Evolutionary conservation across 495 filamentous ascomycete genomes (phyloP), one percentile per base, ranked within the genome.

Genomic region (Apodospora peruviana): DNA sequence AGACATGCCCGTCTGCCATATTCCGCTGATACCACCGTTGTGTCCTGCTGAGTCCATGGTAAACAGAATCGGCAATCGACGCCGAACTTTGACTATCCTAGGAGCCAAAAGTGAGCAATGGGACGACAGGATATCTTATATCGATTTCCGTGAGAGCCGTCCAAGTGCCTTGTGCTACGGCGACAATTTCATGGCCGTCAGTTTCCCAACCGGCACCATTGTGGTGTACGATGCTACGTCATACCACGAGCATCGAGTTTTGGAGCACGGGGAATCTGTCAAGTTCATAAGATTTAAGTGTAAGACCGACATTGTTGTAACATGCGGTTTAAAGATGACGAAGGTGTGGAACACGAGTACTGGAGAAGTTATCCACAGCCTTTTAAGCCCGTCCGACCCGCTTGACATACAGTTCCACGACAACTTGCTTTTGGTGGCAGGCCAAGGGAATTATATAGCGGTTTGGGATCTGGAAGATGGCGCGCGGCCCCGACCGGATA

Each of bases 251-350:
- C 50, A 48, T 23, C 47, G 35, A 23, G 25, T 20, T 9, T 38
- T 70, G 1, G 44, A 55, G 23, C 63, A 70, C 46, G 54, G 61
- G 5, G 59, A 68, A 35, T 34, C 48, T 5, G 27, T 32, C 14
- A 7, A 7, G 14, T 14, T 7, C 7, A 7, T 32, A 7, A 14
- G 14, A 14, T 32, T 32, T 14, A 32, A 32, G 27, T 7, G 27
- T 14, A 7, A 32, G 14, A 7, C 27, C 7, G 27, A 32, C 14
- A 7, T 32, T 7, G 7, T 32, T 32, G 27, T 32, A 32, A 7
- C 27, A 7, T 32, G 27, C 27, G 27, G 27, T 7, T 7, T 32
- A 7, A 32, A 32, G 27, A 32, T 14, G 14, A 32, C 14, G 14
- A 7, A 14, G 27, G 27, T 32, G 14, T 32, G 27, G 27, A 14